Conservation (phyloP, 345 rosid genomes). For the Excoecaria cochinchinensis region DNA sequence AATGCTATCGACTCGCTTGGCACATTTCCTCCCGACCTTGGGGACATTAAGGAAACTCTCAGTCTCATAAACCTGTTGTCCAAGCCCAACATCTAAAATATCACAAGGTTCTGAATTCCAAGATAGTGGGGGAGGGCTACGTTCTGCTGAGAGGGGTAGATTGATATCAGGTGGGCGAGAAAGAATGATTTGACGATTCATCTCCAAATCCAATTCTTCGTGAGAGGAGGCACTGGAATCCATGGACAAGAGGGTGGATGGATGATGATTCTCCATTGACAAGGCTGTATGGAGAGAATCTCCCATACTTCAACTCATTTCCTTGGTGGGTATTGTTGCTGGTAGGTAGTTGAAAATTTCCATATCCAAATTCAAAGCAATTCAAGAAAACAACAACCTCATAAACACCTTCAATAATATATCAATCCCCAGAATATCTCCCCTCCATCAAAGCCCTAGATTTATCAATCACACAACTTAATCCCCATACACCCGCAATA, state of each 20-base stretch:
- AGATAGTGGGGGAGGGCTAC: constrained; percentile 18
- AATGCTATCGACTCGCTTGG: constrained; percentile 28
- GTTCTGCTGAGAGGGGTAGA: constrained; percentile 20
- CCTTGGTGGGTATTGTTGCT: constrained; percentile 29
- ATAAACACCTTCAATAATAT: constrained; percentile 41
- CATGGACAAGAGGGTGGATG: constrained; percentile 26
- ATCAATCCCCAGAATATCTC: constrained; percentile 57
- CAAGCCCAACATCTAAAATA: constrained; percentile 27
- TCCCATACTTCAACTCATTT: constrained; percentile 22
- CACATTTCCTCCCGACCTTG: constrained; percentile 28
- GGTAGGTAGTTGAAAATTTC: constrained; percentile 37
- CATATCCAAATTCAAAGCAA: constrained; percentile 38
- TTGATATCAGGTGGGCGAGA: constrained; percentile 29
- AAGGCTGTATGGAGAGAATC: constrained; percentile 17
- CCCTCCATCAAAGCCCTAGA: constrained; percentile 58
- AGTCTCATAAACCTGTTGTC: constrained; percentile 23
- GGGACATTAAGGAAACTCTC: constrained; percentile 21
- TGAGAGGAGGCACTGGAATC: constrained; percentile 30
- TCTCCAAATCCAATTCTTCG: constrained; percentile 24
- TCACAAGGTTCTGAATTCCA: constrained; percentile 27
- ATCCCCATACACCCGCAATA: constrained; percentile 28
- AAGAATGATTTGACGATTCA: constrained; percentile 25
- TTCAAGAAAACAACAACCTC: constrained; percentile 41
- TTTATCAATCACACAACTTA: constrained; percentile 34
- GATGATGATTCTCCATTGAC: constrained; percentile 29